Base-by-base conservation (phyloP, 2,329 filamentous ascomycete genomes). In the Cladosporium oxysporum region DNA sequence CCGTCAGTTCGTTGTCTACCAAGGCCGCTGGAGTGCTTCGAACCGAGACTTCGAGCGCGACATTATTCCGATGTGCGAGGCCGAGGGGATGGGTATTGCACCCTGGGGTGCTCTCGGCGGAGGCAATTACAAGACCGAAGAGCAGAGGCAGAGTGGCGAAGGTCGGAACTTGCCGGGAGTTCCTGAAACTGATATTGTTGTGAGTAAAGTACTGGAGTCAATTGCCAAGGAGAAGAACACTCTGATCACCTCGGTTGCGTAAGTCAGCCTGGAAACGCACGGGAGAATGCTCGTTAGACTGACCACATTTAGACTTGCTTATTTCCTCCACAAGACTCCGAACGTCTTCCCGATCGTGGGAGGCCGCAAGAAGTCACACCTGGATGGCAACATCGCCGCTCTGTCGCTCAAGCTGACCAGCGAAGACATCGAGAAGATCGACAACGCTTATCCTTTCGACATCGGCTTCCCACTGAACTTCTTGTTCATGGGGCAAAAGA, bases 311-410 rank as follows among this genome's bases (percentile, higher is more conserved):
- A 47, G 41, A 8, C 90, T 93, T 41, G 90, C 90, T 1, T 93
- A 93, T 73, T 86, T 92, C 5, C 83, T 90, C 81, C 83, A 85
- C 71, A 92, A 74, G 68, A 64, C 72, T 0, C 87, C 89, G 0
- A 88, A 90, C 68, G 90, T 93, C 12, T 91, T 91, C 72, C 91
- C 91, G 0, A 87, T 93, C 37, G 82, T 92, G 10, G 90, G 91
- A 7, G 88, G 89, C 0, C 83, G 90, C n/a, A 92, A 88, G 71
- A 76, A 91, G 10, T 87, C 89, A 52, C 90, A 93, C 74, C 78
- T 93, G 59, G 85, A 73, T 73, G 83, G 82, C 66, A 91, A 91
- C 70, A 88, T 91, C 66, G 84, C 87, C 71, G 88, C 87, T 0
- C 79, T 91, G 52, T 80, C 77, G 0, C 75, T 91, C 33, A 76